Conservation (phyloP, 257 asterid genomes). For the Phtheirospermum japonicum region DNA sequence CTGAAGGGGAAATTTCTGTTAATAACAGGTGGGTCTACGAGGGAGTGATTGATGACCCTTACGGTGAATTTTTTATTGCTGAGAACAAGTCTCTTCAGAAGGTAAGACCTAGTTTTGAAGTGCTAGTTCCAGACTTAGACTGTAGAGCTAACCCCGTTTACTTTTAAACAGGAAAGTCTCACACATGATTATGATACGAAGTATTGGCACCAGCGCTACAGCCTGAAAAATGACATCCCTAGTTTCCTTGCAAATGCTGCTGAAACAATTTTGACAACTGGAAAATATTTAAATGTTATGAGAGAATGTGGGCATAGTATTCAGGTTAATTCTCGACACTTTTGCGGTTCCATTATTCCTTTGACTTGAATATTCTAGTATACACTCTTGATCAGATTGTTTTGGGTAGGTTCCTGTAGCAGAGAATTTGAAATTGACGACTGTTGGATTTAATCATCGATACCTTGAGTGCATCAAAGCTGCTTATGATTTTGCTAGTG, state of each 20-base stretch:
- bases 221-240: conserved; percentile 95
- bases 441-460: conserved; percentile 85
- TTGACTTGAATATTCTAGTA: conserved; percentile 30
- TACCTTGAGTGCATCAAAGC: conserved; percentile 89
- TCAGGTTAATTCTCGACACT: conserved; percentile 54
- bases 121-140: conserved; percentile 19
- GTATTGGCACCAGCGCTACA: conserved; percentile 96
- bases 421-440: conserved; percentile 74
- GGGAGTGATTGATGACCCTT: conserved; percentile 95
- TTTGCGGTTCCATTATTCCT: conserved; percentile 20
- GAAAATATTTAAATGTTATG: conserved; percentile 96
- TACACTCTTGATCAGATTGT: conserved; percentile 38
- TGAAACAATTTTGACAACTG: conserved; percentile 88
- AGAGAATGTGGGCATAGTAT: conserved; percentile 92
- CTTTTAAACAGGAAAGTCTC: conserved; percentile 81
- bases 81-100: conserved; percentile 94
- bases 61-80: conserved; percentile 91
- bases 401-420: conserved; percentile 76
- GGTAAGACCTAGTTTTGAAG: conserved; percentile 40
- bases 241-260: conserved; percentile 95
- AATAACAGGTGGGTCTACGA: conserved; percentile 91
- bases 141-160: conserved; percentile 34
- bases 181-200: conserved; percentile 89
- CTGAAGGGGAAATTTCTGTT: conserved; percentile 25
- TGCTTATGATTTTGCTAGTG: conserved; percentile 97